Percentiles rank a stretch among this genome's conserved stretches.
These are phyloP conservation scores for Darksidea phi DNA, from an alignment of 495 filamentous ascomycete genomes.

Conservation along the genomic window DNA sequence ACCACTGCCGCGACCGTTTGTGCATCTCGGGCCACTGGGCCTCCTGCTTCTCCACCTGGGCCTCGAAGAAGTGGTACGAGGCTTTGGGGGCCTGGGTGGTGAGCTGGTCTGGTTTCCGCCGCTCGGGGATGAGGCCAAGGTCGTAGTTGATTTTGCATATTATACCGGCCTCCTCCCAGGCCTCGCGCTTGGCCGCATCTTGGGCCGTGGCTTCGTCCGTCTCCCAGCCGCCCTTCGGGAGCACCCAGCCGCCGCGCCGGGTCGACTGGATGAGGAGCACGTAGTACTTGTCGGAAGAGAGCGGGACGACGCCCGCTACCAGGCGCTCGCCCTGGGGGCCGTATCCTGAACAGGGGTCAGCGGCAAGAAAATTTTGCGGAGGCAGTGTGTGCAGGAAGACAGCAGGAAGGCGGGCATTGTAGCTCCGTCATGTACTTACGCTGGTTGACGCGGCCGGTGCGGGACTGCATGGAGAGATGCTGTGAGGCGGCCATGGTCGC, in stretches of 20 bases:
- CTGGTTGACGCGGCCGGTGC: conserved; percentile 52
- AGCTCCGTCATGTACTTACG: too few relatives aligned
- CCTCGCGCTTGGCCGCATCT: conserved; percentile 75
- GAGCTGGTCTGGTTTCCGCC: conserved; percentile 58
- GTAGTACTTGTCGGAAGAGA: conserved; percentile 68
- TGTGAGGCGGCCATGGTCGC: conserved; percentile 36
- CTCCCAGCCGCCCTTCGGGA: conserved; percentile 98
- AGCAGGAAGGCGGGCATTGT: not conserved
- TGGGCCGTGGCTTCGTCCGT: conserved; percentile 74
- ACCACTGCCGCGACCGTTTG: conserved; percentile 86
- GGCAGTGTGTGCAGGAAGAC: not conserved
- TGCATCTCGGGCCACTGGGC: conserved; percentile 89
- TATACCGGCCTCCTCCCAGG: conserved; percentile 98
- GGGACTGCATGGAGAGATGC: conserved; percentile 47
- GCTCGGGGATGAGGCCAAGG: conserved; percentile 81
- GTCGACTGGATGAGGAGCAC: conserved; percentile 93
- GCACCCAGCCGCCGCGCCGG: conserved; percentile 84
- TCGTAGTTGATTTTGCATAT: conserved; percentile 75
- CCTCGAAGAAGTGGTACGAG: conserved; percentile 86
- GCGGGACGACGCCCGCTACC: conserved; percentile 90
- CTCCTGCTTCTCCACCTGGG: conserved; percentile 76
- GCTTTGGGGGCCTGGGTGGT: conserved; percentile 69
- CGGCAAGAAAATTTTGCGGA: not conserved
- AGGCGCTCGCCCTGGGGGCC: conserved; percentile 88
- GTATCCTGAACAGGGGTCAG: conserved; percentile 67